Conservation (phyloP, 2,329 filamentous ascomycete species). For the Neofusicoccum sp. region DNA sequence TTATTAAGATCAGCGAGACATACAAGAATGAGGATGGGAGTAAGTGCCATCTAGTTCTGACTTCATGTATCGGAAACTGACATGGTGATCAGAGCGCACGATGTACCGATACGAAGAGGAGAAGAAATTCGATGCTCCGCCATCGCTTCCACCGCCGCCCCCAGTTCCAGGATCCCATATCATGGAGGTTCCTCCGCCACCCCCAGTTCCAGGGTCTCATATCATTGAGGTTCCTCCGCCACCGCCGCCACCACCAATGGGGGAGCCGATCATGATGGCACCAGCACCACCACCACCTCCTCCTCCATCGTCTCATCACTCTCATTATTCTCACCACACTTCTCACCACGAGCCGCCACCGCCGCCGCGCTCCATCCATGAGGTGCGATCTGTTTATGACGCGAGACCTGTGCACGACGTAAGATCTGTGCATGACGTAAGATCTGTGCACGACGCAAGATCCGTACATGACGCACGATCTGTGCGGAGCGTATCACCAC, state of each 20-base stretch:
- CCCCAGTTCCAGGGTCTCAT: slow-evolving; percentile 12
- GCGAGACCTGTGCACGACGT: background rate
- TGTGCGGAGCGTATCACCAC: slow-evolving; percentile 33
- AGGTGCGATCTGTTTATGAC: slow-evolving; percentile 28
- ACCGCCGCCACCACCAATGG: slow-evolving; percentile 7
- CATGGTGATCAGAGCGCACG: slow-evolving; percentile 23
- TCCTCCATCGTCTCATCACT: slow-evolving; percentile 1
- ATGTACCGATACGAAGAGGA: slow-evolving; percentile 18
- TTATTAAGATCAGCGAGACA: slow-evolving; percentile 78
- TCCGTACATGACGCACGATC: slow-evolving; percentile 32
- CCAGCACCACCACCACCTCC: background rate
- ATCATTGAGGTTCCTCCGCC: slow-evolving; percentile 29
- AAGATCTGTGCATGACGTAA: background rate
- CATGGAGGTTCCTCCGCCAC: slow-evolving; percentile 22
- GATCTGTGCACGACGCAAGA: background rate
- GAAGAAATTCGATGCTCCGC: slow-evolving; percentile 16
- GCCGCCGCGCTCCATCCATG: slow-evolving; percentile 17
- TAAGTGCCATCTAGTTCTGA: slow-evolving; percentile 25
- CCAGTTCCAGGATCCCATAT: background rate
- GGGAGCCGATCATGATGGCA: too few species aligned
- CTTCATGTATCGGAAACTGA: slow-evolving; percentile 29
- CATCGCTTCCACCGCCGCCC: slow-evolving; percentile 9
- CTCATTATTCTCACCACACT: slow-evolving; percentile 7
- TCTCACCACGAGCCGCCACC: slow-evolving; percentile 15
- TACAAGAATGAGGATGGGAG: slow-evolving; percentile 52